A percentile compares a stretch with the other conserved stretches of the same genome.
These are phyloP conservation scores for Rubus idaeus DNA, from an alignment of 306 rosid genomes.

Conservation along the genomic window DNA sequence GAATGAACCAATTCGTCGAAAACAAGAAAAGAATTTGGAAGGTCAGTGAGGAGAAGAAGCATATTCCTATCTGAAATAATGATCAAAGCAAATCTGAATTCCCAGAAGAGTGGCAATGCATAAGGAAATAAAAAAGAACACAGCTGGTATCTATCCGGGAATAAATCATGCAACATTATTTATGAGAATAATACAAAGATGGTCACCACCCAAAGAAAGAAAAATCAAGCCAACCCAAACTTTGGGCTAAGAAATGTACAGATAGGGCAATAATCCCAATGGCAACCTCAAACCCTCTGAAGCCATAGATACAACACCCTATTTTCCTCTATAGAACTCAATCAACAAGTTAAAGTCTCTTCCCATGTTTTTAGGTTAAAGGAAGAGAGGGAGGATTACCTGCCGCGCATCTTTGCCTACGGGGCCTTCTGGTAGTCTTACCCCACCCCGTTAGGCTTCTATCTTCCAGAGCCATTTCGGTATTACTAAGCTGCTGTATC, in stretches of 20 bases:
- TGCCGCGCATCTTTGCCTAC: slow-evolving; percentile 85
- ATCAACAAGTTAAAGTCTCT: slow-evolving; percentile 55
- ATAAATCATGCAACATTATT: slow-evolving; percentile 85
- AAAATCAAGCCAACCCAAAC: slow-evolving; percentile 68
- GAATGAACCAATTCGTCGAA: not conserved
- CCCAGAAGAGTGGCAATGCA: slow-evolving; percentile 16
- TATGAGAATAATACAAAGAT: slow-evolving; percentile 71
- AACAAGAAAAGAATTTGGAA: not conserved
- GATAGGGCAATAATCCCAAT: slow-evolving; percentile 39
- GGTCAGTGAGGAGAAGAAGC: slow-evolving; percentile 5
- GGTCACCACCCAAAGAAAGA: slow-evolving; percentile 53
- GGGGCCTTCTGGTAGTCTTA: slow-evolving; percentile 93
- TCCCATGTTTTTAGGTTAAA: slow-evolving; percentile 54
- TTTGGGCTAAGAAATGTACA: slow-evolving; percentile 67
- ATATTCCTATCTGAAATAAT: slow-evolving; percentile 5
- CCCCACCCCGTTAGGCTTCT: slow-evolving; percentile 97
- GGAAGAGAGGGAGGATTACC: slow-evolving; percentile 61
- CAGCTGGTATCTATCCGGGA: slow-evolving; percentile 49
- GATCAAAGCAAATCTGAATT: slow-evolving; percentile 3
- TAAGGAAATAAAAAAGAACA: slow-evolving; percentile 36
- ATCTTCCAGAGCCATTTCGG: slow-evolving; percentile 81
- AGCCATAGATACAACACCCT: slow-evolving; percentile 46
- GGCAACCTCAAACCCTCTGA: slow-evolving; percentile 44
- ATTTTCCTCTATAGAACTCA: slow-evolving; percentile 55
- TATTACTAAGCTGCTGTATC: slow-evolving; percentile 59